A percentile compares a stretch with the other conserved stretches of the same genome.
phyloP scores from a whole-genome alignment of 1,284 basidiomycete genomes.

The Chiua sp. region DNA sequence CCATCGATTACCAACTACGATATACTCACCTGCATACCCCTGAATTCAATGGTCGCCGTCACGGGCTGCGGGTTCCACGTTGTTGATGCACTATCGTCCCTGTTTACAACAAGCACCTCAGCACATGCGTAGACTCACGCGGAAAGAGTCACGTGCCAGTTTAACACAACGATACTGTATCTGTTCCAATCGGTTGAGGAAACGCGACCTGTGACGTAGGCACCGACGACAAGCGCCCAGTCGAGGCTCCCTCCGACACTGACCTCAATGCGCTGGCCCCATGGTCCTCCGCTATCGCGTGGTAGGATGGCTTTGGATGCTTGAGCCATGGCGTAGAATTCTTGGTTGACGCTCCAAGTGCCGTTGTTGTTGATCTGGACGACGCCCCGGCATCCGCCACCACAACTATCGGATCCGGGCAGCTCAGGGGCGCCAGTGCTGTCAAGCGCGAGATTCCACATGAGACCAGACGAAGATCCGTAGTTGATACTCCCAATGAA shows the following conservation, averaged over 20 bases:
- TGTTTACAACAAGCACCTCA: conserved; percentile 13
- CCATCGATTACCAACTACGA: background rate
- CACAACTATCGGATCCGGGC: conserved; percentile 67
- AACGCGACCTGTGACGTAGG: conserved; percentile 64
- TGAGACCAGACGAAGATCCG: conserved; percentile 57
- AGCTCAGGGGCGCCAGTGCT: conserved; percentile 64
- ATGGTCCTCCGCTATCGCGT: conserved; percentile 69
- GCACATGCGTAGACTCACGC: background rate
- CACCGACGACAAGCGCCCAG: conserved; percentile 67
- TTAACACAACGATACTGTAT: conserved; percentile 74
- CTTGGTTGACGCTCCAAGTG: conserved; percentile 69
- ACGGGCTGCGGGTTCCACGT: conserved; percentile 68
- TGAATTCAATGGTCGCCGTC: conserved; percentile 69
- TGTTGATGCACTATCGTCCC: conserved; percentile 57
- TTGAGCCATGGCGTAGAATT: conserved; percentile 79
- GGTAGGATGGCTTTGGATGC: conserved; percentile 75
- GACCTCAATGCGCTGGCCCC: conserved; percentile 68
- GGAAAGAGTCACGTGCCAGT: conserved; percentile 46
- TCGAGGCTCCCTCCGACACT: conserved; percentile 59
- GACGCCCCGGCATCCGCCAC: conserved; percentile 66
- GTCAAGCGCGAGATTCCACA: conserved; percentile 78
- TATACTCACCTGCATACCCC: conserved; percentile 61
- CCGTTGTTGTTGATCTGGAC: conserved; percentile 69
- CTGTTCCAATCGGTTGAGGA: conserved; percentile 62
- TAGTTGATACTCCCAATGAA: conserved; percentile 52